These are phyloP conservation scores for Euphrasia arctica DNA, from an alignment of 305 asterid genomes.

Conservation along the genomic window DNA sequence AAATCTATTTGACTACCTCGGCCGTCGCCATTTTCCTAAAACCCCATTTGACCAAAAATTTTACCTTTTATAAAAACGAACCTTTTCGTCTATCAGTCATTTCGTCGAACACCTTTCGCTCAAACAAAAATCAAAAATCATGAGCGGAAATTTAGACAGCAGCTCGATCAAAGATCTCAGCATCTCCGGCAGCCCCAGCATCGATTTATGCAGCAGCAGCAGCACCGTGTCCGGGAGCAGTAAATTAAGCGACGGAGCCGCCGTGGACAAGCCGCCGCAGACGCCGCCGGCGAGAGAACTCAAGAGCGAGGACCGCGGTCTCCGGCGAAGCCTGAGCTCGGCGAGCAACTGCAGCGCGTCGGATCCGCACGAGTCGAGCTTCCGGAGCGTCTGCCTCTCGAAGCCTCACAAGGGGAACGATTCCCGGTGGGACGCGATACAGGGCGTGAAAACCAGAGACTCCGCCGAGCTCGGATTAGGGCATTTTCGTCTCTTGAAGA, in stretches of 20 bases:
- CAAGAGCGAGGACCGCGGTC: slow-evolving; percentile 46
- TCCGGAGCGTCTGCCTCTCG: slow-evolving; percentile 53
- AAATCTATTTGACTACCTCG: slow-evolving; percentile 69
- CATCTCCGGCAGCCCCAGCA: slow-evolving; percentile 44
- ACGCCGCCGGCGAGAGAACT: slow-evolving; percentile 24
- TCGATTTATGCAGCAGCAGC: slow-evolving; percentile 50
- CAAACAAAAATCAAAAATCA: slow-evolving; percentile 24
- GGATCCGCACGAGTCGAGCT: slow-evolving; percentile 60
- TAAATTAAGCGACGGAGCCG: slow-evolving; percentile 44
- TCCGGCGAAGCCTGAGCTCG: slow-evolving; percentile 57
- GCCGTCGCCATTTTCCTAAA: slow-evolving; percentile 42
- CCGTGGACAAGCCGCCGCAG: slow-evolving; percentile 39
- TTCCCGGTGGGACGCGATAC: slow-evolving; percentile 82
- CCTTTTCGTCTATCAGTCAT: slow-evolving; percentile 35
- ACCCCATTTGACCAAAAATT: slow-evolving; percentile 52
- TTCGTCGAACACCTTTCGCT: slow-evolving; percentile 37
- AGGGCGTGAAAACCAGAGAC: slow-evolving; percentile 48
- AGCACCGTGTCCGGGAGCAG: slow-evolving; percentile 44
- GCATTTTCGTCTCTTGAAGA: slow-evolving; percentile 86
- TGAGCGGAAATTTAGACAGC: slow-evolving; percentile 38
- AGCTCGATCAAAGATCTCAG: slow-evolving; percentile 36
- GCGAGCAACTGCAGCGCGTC: slow-evolving; percentile 41
- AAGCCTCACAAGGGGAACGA: slow-evolving; percentile 92
- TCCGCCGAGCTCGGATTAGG: slow-evolving; percentile 71
- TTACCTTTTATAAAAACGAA: slow-evolving; percentile 24